phyloP scores from a whole-genome alignment of 805 yeast genomes.

The Osmozyma mogii region DNA sequence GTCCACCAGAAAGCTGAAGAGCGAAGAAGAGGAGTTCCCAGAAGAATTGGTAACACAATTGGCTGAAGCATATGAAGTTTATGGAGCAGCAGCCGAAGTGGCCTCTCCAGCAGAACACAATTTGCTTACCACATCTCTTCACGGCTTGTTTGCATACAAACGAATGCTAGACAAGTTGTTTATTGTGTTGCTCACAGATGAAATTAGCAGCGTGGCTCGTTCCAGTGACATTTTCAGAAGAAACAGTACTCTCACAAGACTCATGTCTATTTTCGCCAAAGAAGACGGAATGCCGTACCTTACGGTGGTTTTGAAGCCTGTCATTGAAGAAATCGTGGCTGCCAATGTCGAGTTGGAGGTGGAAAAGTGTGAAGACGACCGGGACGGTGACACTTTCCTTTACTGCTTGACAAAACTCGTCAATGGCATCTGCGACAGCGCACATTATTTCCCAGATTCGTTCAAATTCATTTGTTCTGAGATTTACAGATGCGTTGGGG shows the following conservation, averaged over 20 bases:
- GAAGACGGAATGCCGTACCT: conserved; percentile 59
- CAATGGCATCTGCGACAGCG: conserved; percentile 49
- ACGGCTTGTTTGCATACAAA: conserved; percentile 42
- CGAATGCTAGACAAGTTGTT: conserved; percentile 38
- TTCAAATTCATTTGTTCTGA: conserved; percentile 64
- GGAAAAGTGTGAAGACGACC: conserved; percentile 40
- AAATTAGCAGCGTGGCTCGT: conserved; percentile 51
- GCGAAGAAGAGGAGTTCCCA: conserved; percentile 19
- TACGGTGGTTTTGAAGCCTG: conserved; percentile 42
- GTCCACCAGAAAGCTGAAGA: conserved; percentile 27
- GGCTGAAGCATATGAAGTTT: conserved; percentile 33
- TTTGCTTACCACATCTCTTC: conserved; percentile 57
- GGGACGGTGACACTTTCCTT: conserved; percentile 41
- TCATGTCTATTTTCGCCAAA: conserved; percentile 64
- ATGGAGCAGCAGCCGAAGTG: conserved; percentile 46
- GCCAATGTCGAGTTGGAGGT: conserved; percentile 53
- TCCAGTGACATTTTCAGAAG: conserved; percentile 71
- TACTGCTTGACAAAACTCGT: conserved; percentile 49
- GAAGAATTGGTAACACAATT: conserved; percentile 18
- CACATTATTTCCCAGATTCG: conserved; percentile 57
- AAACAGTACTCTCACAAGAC: conserved; percentile 74
- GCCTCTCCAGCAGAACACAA: conserved; percentile 69
- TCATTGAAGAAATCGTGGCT: conserved; percentile 44
- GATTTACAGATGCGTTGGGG: conserved; percentile 47
- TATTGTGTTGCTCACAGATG: conserved; percentile 48